Base-by-base conservation (phyloP, 2,329 filamentous ascomycete species). In the Phaeosphaeriaceae sp. region DNA sequence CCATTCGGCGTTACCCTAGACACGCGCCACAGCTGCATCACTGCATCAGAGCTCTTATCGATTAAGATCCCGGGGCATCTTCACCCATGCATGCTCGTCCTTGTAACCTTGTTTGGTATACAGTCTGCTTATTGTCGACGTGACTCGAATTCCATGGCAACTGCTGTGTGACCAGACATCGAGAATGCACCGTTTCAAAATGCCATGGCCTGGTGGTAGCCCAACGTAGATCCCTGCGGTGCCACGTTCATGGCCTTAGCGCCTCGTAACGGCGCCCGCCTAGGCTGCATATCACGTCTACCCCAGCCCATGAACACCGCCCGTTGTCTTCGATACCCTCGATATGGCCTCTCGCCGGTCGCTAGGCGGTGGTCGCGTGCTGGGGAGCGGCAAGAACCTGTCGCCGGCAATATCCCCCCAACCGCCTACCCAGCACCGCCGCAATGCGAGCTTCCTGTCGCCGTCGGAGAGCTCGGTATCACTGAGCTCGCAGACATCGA, bases 321-420 rank as follows among this genome's bases (percentile, higher is more conserved):
- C 65, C 54, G 57, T 54, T 51, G 55, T 55, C 57, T 62, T 62
- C 66, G 49, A 67, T 63, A 59, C 19, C 56, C 58, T 60, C 53
- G 70, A 60, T 62, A 76, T 77, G 74, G 70, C 74, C 73, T 75
- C 73, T 63, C 73, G 74, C 83, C 93, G 91, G 83, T 80, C 79
- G 60, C 86, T 97, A 78, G 94, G 94, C 79, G 93, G 94, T 80
- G 94, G 94, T 77, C 89, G 94, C 81, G 89, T 97, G 74, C 83
- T 97, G 71, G 94, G 94, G 72, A 96, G 86, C 81, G 92, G 92
- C 71, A 92, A 90, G 79, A 88, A 90, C 71, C 87, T 97, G 71
- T 90, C 89, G 68, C 90, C 92, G 71, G 82, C 85, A 63, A 75
- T 79, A 58, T 77, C 81, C 65, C 66, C 57, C 50, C 60, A 58